Evolutionary conservation across 2,329 filamentous ascomycete species (phyloP).

Genomic region (Aureobasidium sp.): DNA sequence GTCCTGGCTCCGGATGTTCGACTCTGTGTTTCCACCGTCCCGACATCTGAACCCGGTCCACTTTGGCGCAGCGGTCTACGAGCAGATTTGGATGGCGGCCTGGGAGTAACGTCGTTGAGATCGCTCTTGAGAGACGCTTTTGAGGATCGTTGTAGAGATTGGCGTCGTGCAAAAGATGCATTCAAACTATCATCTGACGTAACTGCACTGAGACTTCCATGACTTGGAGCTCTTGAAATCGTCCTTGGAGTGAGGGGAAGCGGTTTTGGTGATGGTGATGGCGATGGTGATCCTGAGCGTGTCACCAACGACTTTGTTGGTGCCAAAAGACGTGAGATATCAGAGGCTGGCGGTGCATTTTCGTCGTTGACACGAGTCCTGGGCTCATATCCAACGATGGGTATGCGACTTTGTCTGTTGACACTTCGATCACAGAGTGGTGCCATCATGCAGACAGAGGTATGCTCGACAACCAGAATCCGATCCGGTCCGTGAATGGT

Average conservation of each 20-base stretch:
- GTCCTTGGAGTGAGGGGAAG: not conserved
- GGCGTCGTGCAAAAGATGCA: not conserved
- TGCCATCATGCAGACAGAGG: not conserved
- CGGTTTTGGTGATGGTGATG: conserved; percentile 3
- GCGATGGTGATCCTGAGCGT: conserved; percentile 17
- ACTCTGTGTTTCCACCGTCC: not conserved
- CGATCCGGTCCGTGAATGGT: not conserved
- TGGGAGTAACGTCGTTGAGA: not conserved
- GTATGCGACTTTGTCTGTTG: conserved; percentile 19
- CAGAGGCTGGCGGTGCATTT: conserved; percentile 17
- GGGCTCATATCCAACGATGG: not conserved
- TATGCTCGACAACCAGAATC: not conserved
- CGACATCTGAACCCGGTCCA: not conserved
- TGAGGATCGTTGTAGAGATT: not conserved
- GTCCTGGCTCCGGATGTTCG: not conserved
- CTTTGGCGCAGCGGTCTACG: not conserved
- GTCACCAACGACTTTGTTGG: conserved; percentile 25
- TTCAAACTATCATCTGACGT: conserved; percentile 5
- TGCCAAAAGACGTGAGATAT: conserved; percentile 20
- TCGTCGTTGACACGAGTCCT: conserved; percentile 18
- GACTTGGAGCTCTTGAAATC: not conserved
- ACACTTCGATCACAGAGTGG: conserved; percentile 22
- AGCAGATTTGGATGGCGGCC: not conserved
- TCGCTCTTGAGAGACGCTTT: not conserved
- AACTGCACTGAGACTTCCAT: not conserved